Evolutionary conservation across 2,329 filamentous ascomycete species (phyloP).

Genomic region (Alternaria tenuissima): DNA sequence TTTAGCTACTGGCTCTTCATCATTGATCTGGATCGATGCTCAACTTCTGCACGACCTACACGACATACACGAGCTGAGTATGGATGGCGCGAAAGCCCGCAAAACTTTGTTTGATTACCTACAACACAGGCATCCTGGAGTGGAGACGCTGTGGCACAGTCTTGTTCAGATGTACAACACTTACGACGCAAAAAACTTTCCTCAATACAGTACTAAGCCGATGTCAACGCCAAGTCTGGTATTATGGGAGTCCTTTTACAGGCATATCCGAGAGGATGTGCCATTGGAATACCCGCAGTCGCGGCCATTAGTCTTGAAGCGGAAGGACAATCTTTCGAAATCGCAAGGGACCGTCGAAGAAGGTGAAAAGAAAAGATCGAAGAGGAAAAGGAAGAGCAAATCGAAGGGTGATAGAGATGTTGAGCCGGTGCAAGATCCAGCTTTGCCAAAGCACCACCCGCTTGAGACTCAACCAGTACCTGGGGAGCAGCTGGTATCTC

Average conservation of each 20-base stretch:
- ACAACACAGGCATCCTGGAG: neutral
- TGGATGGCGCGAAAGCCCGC: conserved; percentile 4
- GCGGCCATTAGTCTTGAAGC: neutral
- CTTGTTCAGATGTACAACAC: neutral
- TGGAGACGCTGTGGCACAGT: neutral
- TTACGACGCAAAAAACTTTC: neutral
- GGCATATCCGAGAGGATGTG: neutral
- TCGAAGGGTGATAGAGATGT: neutral
- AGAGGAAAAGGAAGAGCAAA: neutral
- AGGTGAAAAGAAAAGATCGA: neutral
- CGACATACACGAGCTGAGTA: neutral
- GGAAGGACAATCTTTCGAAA: neutral
- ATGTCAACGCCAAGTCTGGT: neutral
- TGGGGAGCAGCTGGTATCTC: neutral
- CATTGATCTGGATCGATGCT: neutral
- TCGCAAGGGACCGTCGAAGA: neutral
- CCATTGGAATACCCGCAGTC: neutral
- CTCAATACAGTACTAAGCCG: neutral
- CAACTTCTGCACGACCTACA: neutral
- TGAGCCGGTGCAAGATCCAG: too few relatives aligned
- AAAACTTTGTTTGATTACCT: neutral
- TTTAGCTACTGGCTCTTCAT: neutral
- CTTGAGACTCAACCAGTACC: neutral
- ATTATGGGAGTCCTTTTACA: neutral
- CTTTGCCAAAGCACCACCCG: neutral